These are phyloP conservation scores for Andrographis paniculata DNA, from an alignment of 305 asterid species.

Conservation along the genomic window DNA sequence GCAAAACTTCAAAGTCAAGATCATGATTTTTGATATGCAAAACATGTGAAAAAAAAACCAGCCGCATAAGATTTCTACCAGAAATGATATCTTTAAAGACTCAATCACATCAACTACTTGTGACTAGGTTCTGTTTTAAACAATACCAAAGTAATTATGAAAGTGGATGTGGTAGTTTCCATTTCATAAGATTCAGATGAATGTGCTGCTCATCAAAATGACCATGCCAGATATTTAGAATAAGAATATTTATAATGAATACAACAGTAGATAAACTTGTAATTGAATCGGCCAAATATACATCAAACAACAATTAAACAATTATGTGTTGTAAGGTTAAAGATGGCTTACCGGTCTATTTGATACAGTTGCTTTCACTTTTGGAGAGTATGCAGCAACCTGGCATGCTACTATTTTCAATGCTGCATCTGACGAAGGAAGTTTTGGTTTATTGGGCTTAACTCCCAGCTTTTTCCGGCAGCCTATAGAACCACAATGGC, in stretches of 20 bases:
- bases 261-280: neutral
- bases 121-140: no score
- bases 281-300: conserved; percentile 5
- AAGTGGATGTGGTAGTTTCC: neutral
- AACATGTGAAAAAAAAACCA: neutral
- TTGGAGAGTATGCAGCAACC: conserved; percentile 48
- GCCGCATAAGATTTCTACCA: neutral
- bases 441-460: conserved; percentile 59
- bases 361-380: conserved; percentile 38
- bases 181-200: neutral
- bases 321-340: conserved; percentile 1
- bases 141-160: neutral
- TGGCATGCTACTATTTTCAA: conserved; percentile 55
- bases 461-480: conserved; percentile 88
- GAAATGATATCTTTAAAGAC: neutral
- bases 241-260: no score
- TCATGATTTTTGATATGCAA: conserved; percentile 1
- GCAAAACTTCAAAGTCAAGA: neutral
- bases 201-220: conserved; percentile 5
- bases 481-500: conserved; percentile 79
- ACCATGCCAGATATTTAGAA: neutral
- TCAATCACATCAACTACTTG: no score
- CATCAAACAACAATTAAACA: conserved; percentile 5
- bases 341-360: conserved; percentile 35
- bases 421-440: conserved; percentile 64